phyloP scores from a whole-genome alignment of 2,329 filamentous ascomycete species.

The Tolypocladium tropicale region DNA sequence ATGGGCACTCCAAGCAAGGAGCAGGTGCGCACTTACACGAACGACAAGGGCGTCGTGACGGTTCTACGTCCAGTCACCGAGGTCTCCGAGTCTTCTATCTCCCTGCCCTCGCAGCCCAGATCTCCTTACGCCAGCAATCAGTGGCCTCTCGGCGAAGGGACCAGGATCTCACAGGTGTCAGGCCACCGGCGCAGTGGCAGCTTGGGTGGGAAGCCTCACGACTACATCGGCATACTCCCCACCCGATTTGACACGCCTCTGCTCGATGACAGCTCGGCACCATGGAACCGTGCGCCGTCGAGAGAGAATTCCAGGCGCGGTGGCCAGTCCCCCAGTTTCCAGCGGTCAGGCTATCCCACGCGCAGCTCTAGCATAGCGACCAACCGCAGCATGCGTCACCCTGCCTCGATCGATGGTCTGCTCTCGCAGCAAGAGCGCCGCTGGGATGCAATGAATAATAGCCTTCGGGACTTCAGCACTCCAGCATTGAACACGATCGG shows the following conservation, averaged over 20 bases:
- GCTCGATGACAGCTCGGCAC: constrained; percentile 9
- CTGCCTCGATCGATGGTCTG: constrained; percentile 12
- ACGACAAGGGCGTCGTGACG: constrained; percentile 25
- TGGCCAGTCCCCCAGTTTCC: constrained; percentile 1
- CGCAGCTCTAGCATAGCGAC: constrained; percentile 16
- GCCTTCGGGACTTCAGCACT: background rate
- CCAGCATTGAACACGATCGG: background rate
- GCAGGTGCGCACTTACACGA: constrained; percentile 17
- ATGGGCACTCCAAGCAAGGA: constrained; percentile 3
- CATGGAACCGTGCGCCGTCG: constrained; percentile 6
- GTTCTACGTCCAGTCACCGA: constrained; percentile 21
- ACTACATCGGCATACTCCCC: constrained; percentile 13
- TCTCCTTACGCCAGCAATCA: background rate
- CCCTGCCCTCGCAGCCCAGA: background rate
- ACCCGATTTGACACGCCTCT: constrained; percentile 10
- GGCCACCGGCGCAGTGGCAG: constrained; percentile 7
- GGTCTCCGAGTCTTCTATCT: constrained; percentile 7
- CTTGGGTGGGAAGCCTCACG: constrained; percentile 6
- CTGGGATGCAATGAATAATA: background rate
- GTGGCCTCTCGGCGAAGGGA: background rate
- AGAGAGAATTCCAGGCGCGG: background rate
- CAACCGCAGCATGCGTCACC: constrained; percentile 3
- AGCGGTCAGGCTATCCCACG: constrained; percentile 10
- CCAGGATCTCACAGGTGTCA: background rate
- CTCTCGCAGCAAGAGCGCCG: constrained; percentile 6